Evolutionary conservation across 805 yeast genomes (phyloP), one percentile per base, ranked within the genome.

Genomic region (Starmerella kuoi): DNA sequence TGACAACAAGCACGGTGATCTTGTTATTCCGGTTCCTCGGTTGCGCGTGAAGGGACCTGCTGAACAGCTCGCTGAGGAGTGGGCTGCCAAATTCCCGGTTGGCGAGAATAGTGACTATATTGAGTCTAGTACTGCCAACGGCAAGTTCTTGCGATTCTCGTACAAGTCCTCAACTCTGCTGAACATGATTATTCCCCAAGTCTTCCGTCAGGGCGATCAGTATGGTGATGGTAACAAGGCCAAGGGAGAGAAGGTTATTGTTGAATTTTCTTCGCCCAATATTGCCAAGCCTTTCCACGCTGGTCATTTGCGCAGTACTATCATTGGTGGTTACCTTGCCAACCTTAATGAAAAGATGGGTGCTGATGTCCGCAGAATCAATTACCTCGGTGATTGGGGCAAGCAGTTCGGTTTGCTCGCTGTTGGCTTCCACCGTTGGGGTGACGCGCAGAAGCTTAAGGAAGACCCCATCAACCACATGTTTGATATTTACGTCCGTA

Each of bases 201-300:
- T 79, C 33, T 70, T 87, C 53, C 65, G 66, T 38, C 72, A 79
- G 61, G 69, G 68, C 42, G 57, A 59, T 3, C 64, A 69, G 31
- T 91, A 74, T 61, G 98, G 98, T 52, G 64, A 76, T 35, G 67
- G 78, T 53, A 83, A 86, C 37, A 55, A 82, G 42, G 95, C 91
- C 44, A 63, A 64, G 31, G 77, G 76, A 49, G 80, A 85, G 65
- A 79, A 69, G 49, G 70, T 81, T 15, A 55, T 86, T 35, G 72
- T 91, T 54, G 99, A 91, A 63, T 91, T 91, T 58, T 84, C 95
- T 2, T 87, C 97, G 27, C 99, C 99, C 51, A 91, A 91, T 64
- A 88, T 91, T 58, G 99, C 99, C 51, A 91, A 91, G 66, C 99
- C 99, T 11, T 91, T 91, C 80, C 99, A 91, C 61, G 99, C 99